Percentiles rank a stretch among this genome's conserved stretches.
These are phyloP conservation scores for Santalum album DNA, from an alignment of 164 flowering plant species.

Conservation along the genomic window DNA sequence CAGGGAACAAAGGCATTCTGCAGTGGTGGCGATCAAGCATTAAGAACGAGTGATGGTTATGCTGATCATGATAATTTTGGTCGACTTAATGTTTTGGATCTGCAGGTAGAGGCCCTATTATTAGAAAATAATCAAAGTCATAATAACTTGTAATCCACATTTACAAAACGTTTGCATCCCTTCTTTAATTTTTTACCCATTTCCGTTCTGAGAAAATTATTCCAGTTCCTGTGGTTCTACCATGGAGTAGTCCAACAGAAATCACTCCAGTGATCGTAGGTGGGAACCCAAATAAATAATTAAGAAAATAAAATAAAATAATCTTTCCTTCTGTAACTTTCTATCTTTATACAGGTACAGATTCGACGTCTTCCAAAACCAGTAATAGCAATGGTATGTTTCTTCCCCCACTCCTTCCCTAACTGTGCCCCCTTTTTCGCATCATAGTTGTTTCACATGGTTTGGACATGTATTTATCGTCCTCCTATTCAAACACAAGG, in stretches of 20 bases:
- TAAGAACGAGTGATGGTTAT: slow-evolving; percentile 71
- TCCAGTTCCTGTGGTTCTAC: too few relatives aligned
- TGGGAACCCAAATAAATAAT: too few relatives aligned
- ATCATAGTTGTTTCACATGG: background rate
- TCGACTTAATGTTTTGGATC: slow-evolving; percentile 84
- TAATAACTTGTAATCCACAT: background rate
- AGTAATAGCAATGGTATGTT: slow-evolving; percentile 93
- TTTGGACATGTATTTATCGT: background rate
- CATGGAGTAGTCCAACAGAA: too few relatives aligned
- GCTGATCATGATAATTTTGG: slow-evolving; percentile 65
- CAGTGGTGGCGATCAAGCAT: slow-evolving; percentile 92
- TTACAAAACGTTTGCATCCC: background rate
- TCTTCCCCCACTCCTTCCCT: background rate
- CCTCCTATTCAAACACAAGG: slow-evolving; percentile 31
- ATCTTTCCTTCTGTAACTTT: too few relatives aligned
- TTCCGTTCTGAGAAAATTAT: background rate
- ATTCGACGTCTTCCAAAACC: slow-evolving; percentile 95
- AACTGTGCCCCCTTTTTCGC: background rate
- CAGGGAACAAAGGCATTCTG: slow-evolving; percentile 94
- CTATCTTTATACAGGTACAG: slow-evolving; percentile 50
- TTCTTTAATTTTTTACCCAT: background rate
- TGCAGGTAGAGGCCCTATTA: slow-evolving; percentile 45
- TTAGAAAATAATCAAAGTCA: background rate
- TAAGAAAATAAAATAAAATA: too few relatives aligned
- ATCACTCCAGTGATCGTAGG: too few relatives aligned